Conservation (phyloP, 2,329 filamentous ascomycete genomes). For the Colletotrichum musae region DNA sequence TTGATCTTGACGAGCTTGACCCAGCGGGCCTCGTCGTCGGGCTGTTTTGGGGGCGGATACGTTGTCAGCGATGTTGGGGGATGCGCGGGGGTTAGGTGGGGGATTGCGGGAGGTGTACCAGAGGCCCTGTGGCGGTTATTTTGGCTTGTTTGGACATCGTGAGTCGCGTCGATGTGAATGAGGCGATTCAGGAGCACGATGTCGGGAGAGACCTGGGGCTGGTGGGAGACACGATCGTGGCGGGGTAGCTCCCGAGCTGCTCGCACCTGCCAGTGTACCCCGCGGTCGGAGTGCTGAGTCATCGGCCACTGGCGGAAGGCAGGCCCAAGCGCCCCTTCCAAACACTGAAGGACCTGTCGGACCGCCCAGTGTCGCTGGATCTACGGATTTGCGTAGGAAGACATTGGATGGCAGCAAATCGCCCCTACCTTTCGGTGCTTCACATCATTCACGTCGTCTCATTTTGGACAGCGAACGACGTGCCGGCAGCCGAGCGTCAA, state of each 20-base stretch:
- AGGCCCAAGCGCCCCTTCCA: no score
- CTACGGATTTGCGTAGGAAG: no score
- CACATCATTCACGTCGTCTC: no score
- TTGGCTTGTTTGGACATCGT: conserved; percentile 46
- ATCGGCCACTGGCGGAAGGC: no score
- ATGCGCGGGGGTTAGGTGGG: no score
- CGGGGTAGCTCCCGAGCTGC: conserved; percentile 16
- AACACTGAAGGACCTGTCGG: no score
- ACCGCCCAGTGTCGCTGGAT: no score
- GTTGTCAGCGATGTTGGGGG: not conserved
- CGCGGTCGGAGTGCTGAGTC: not conserved
- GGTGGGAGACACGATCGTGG: not conserved
- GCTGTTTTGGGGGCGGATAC: conserved; percentile 50
- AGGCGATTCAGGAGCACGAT: not conserved
- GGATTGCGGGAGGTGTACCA: conserved; percentile 52
- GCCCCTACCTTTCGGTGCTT: no score
- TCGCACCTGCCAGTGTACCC: not conserved
- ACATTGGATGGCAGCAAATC: no score
- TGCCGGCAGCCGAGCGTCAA: no score
- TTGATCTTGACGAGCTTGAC: conserved; percentile 73
- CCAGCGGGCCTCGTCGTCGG: conserved; percentile 70
- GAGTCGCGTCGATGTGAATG: not conserved
- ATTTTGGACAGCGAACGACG: no score
- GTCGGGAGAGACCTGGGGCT: no score
- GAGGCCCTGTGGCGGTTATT: conserved; percentile 58